Evolutionary conservation across 1,284 basidiomycete genomes (phyloP).

Genomic region (Cystobasidium sp.): DNA sequence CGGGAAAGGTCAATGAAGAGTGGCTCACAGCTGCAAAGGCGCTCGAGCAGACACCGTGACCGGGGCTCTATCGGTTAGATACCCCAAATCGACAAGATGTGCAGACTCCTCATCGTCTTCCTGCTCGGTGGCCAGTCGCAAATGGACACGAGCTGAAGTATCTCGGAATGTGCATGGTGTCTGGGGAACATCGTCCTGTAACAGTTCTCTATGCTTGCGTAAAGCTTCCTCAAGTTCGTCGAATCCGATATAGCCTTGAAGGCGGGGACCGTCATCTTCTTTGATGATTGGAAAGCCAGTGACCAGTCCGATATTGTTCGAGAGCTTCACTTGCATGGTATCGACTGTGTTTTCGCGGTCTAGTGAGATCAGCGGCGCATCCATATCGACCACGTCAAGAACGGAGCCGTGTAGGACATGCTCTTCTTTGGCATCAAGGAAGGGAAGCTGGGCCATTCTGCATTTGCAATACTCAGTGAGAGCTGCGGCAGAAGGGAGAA

Average conservation of each 20-base stretch:
- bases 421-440: conserved; percentile 66
- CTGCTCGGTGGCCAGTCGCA: conserved; percentile 55
- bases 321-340: conserved; percentile 70
- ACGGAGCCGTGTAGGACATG: conserved; percentile 46
- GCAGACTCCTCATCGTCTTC: conserved; percentile 51
- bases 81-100: conserved; percentile 58
- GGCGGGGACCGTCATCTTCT: conserved; percentile 64
- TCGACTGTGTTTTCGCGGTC: conserved; percentile 73
- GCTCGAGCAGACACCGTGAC: conserved; percentile 45
- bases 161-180: conserved; percentile 47
- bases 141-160: conserved; percentile 63
- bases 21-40: conserved; percentile 45
- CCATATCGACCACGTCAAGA: conserved; percentile 62
- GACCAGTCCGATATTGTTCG: conserved; percentile 71
- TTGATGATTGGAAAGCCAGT: conserved; percentile 83
- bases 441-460: conserved; percentile 70
- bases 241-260: conserved; percentile 90
- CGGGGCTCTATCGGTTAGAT: conserved; percentile 47
- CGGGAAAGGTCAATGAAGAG: conserved; percentile 64
- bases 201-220: conserved; percentile 49
- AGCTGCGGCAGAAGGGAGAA: too few species aligned
- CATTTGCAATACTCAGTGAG: too few species aligned
- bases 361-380: conserved; percentile 69
- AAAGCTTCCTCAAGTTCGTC: conserved; percentile 92
- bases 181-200: conserved; percentile 57